These are phyloP conservation scores for Fusarium sp. DNA, from an alignment of 2,329 filamentous ascomycete genomes.

Conservation along the genomic window DNA sequence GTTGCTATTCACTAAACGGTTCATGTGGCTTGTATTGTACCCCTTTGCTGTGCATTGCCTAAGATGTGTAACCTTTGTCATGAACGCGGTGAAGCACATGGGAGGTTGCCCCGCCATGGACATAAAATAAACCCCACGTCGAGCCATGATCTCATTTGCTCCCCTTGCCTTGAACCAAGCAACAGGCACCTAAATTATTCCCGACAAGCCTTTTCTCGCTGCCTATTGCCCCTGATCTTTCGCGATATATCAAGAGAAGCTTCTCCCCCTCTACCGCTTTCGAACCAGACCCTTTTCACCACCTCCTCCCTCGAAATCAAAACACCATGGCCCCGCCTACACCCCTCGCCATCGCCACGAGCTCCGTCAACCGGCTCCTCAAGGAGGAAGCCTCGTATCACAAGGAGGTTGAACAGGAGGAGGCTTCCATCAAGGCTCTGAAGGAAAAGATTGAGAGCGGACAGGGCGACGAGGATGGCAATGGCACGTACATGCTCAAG, in stretches of 20 bases:
- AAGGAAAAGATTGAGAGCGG: constrained; percentile 66
- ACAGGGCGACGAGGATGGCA: constrained; percentile 70
- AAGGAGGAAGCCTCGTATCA: constrained; percentile 94
- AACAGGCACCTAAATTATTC: constrained; percentile 33
- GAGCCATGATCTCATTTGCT: constrained; percentile 45
- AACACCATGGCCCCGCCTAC: constrained; percentile 78
- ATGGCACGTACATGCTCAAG: constrained; percentile 81
- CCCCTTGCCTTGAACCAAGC: constrained; percentile 20
- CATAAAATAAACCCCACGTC: constrained; percentile 36
- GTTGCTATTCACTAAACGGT: background rate
- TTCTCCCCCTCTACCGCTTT: background rate
- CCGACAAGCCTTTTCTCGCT: constrained; percentile 6
- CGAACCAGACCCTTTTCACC: background rate
- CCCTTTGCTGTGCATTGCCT: background rate
- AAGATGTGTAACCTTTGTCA: background rate
- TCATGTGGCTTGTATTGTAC: background rate
- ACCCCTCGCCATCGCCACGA: constrained; percentile 81
- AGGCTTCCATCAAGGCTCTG: constrained; percentile 75
- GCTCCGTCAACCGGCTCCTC: constrained; percentile 82
- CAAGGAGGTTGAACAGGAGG: constrained; percentile 82
- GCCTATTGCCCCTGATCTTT: background rate
- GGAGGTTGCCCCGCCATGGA: constrained; percentile 39
- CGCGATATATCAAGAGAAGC: background rate
- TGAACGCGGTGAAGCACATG: constrained; percentile 9
- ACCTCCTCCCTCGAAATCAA: background rate